Conservation (phyloP, 768 basidiomycete species). For the Rhizopogon vinicolor region DNA sequence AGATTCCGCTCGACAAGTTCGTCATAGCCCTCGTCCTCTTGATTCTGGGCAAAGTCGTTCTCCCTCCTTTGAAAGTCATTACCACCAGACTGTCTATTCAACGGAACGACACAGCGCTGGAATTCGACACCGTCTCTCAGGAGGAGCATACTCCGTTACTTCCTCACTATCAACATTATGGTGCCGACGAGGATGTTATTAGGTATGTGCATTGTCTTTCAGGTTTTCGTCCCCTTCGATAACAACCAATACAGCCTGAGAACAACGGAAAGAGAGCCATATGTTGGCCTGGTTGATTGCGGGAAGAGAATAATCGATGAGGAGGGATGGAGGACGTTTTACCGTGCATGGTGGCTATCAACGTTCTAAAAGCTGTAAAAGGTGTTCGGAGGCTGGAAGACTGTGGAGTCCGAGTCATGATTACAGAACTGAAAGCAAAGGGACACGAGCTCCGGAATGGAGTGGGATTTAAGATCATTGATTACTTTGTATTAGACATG, state of each 20-base stretch:
- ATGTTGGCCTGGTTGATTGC: conserved; percentile 70
- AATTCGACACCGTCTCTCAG: conserved; percentile 69
- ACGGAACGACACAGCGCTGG: conserved; percentile 73
- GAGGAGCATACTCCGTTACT: conserved; percentile 35
- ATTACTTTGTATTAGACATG: no score
- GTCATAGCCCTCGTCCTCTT: conserved; percentile 54
- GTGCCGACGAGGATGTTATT: conserved; percentile 78
- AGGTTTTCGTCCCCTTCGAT: neutral
- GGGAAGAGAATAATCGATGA: conserved; percentile 73
- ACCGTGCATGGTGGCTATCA: conserved; percentile 85
- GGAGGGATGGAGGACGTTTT: conserved; percentile 70
- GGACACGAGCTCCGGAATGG: no score
- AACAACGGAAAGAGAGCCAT: conserved; percentile 75
- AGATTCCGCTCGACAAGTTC: conserved; percentile 47
- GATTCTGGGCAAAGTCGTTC: conserved; percentile 48
- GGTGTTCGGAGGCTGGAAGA: no score
- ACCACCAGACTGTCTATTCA: conserved; percentile 77
- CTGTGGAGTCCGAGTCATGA: no score
- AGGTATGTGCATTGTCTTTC: conserved; percentile 44
- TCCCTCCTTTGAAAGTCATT: conserved; percentile 80
- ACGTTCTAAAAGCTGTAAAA: conserved; percentile 29
- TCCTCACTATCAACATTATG: conserved; percentile 12
- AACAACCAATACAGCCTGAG: conserved; percentile 46
- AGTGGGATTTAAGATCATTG: no score
- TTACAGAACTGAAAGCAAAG: no score